Base-by-base conservation (phyloP, 1,284 basidiomycete genomes). In the Termitomyces sp. region DNA sequence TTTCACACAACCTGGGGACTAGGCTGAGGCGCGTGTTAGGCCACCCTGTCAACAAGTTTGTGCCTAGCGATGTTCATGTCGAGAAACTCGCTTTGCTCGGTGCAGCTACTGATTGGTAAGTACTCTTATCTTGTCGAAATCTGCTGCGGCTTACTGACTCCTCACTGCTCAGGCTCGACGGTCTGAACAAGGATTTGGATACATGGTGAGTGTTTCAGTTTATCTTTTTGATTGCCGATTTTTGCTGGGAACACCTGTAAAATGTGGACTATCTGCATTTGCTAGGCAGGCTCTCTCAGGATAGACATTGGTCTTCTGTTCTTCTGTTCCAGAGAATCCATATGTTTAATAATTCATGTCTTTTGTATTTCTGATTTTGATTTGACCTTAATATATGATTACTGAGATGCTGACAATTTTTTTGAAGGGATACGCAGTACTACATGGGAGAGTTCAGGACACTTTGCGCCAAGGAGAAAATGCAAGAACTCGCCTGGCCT, bases 31-130 rank as follows among this genome's bases (percentile, higher is more conserved):
- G 33, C 31, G 45, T 42, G 28, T 21, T 54, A 78, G 75, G 75
- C 68, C 92, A 94, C 67, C 92, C 92, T n/a, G 91, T 94, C 62
- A 88, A 79, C 75, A 90, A 90, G 70, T 94, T 94, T 65, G 90
- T 94, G 10, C 92, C 92, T 9, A 83, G 81, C 59, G 85, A 88
- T 64, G 90, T 94, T 7, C 86, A 86, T n/a, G 71, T 74, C 15
- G 77, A 85, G 67, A 89, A 83, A 62, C 70, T 91, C 46, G 71
- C 82, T 39, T 77, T 91, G 36, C 74, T 91, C 42, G 87, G 88
- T 63, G 89, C 88, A 63, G 84, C 88, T 17, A 90, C 88, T 45
- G 88, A 91, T 68, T 90, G 86, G 88, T 88, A 60, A 52, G 79
- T 72, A 8, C 52, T 54, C 45, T 47, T 28, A 41, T 21, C 8